Base-by-base conservation (phyloP, 2,329 filamentous ascomycete species). In the Rhinocladiella similis region DNA sequence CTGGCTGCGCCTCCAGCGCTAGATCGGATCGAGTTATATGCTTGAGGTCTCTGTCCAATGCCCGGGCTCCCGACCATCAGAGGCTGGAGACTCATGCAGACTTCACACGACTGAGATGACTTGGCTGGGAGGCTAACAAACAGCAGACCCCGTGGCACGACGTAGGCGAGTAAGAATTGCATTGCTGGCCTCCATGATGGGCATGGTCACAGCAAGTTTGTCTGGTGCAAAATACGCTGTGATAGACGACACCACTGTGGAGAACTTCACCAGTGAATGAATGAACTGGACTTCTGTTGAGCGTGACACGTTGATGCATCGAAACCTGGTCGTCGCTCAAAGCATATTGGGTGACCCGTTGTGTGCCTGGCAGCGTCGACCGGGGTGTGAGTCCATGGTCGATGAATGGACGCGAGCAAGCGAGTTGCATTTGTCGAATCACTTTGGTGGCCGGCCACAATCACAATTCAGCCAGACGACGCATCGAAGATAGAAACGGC, bases 291-390 rank as follows among this genome's bases (percentile, higher is more conserved):
- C 29, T 47, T n/a, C 12, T 39, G 20, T 47, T 54, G 51, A 60
- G 54, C 50, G 57, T 60, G 57, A 60, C 57, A 60, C 57, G 22
- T 53, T 43, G 50, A 33, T 57, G 50, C 53, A 54, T 54, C 38
- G 36, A 43, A 19, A 18, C 45, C 45, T 29, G 35, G 10, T 48
- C 43, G 14, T 14, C 20, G 12, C n/a, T 29, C 43, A 27, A 7
- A 14, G 43, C 13, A 46, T 22, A 19, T 13, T 46, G 38, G 38
- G 10, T 20, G 27, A n/a, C 14, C 46, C 25, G 22, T 14, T 27
- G 22, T 27, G 18, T 46, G 43, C 43, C 43, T 46, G 43, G 43
- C 43, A n/a, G 19, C 43, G 12, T 27, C 29, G 13, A 46, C 9
- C 13, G 29, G 25, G 43, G 20, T 27, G 43, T 20, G 43, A 41